Percentiles rank a stretch among this genome's conserved stretches.
phyloP scores from a whole-genome alignment of 2,329 filamentous ascomycete genomes.

The Pseudophaeomoniella oleicola region DNA sequence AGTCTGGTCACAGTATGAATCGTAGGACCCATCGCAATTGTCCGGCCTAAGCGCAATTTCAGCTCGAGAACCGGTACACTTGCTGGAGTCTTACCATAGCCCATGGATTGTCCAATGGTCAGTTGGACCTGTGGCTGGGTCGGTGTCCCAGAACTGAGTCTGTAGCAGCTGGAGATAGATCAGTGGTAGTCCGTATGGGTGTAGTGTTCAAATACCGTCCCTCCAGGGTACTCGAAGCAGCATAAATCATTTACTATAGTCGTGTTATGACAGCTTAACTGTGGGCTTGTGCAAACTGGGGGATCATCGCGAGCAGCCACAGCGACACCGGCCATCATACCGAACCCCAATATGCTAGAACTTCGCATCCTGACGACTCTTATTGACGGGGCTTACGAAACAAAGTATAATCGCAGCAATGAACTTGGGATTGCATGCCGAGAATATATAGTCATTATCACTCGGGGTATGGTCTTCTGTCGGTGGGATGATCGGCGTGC shows the following conservation, averaged over 20 bases:
- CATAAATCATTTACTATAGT: conserved; percentile 24
- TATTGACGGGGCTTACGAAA: too few relatives aligned
- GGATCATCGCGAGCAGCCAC: background rate
- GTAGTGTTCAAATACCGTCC: too few relatives aligned
- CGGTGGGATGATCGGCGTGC: too few relatives aligned
- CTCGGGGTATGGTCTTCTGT: too few relatives aligned
- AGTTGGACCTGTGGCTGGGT: conserved; percentile 47
- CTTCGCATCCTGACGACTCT: too few relatives aligned
- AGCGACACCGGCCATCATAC: too few relatives aligned
- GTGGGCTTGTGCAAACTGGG: background rate
- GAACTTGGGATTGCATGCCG: too few relatives aligned
- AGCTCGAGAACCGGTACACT: too few relatives aligned
- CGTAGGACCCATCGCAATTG: conserved; percentile 56
- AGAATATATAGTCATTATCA: too few relatives aligned
- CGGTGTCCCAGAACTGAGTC: conserved; percentile 66
- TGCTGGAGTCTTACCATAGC: conserved; percentile 33
- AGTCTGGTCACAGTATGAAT: conserved; percentile 47
- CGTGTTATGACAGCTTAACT: conserved; percentile 1
- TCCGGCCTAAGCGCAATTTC: conserved; percentile 38
- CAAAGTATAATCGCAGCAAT: too few relatives aligned
- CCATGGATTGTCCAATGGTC: conserved; percentile 65
- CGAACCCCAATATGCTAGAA: too few relatives aligned
- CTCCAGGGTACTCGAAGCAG: conserved; percentile 61
- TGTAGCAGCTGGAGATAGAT: conserved; percentile 45
- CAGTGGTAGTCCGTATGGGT: too few relatives aligned